phyloP scores from a whole-genome alignment of 164 flowering plant genomes.

The Chimonanthus praecox region DNA sequence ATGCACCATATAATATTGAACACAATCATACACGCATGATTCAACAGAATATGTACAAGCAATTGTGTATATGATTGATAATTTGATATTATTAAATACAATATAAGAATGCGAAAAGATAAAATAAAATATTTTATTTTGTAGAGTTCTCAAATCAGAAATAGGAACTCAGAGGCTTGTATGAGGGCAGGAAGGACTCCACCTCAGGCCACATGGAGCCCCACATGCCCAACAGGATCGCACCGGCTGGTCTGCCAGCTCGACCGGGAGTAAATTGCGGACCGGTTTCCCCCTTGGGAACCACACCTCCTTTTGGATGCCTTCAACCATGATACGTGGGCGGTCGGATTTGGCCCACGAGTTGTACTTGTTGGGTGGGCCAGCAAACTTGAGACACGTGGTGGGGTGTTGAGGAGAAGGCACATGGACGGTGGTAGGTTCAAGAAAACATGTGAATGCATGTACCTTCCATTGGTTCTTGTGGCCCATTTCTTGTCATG shows the following conservation, averaged over 20 bases:
- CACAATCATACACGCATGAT: too few species aligned
- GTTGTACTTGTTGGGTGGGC: not conserved
- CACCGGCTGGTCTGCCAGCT: not conserved
- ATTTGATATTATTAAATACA: too few species aligned
- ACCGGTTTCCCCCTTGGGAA: conserved; percentile 1
- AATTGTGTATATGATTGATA: too few species aligned
- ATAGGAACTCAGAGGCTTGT: not conserved
- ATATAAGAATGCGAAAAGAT: too few species aligned
- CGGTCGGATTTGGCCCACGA: not conserved
- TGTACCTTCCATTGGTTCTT: conserved; percentile 8
- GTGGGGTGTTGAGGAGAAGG: not conserved
- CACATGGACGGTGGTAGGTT: conserved; percentile 9
- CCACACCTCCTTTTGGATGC: not conserved
- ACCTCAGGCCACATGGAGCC: conserved; percentile 1
- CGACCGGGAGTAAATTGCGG: conserved; percentile 1
- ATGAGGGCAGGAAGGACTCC: not conserved
- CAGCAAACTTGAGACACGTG: not conserved
- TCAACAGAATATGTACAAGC: too few species aligned
- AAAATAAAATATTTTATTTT: too few species aligned
- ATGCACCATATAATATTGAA: too few species aligned
- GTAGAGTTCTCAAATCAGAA: too few species aligned
- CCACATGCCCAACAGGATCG: conserved; percentile 12
- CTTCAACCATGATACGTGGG: not conserved
- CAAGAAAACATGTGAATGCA: conserved; percentile 14
- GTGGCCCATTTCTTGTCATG: not conserved